Conservation (phyloP, 139 green algal genomes). For the Chlamydomonas incerta region DNA sequence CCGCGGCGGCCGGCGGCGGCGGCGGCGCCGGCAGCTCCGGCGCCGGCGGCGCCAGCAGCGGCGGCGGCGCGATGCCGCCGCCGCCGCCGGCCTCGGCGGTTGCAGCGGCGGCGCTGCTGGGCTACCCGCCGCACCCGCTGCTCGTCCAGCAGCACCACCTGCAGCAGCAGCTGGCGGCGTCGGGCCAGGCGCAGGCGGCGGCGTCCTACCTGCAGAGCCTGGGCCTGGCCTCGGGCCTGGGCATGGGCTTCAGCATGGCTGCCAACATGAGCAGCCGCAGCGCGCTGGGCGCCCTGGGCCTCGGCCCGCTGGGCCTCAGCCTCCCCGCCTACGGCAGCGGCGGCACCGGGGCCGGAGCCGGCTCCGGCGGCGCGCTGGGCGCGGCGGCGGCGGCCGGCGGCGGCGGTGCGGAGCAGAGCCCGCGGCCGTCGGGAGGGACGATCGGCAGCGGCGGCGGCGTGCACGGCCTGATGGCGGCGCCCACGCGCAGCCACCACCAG, state of each 20-base stretch:
- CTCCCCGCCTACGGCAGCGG: not conserved
- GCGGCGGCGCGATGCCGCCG: not conserved
- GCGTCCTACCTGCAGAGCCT: constrained; percentile 4
- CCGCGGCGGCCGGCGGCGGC: not conserved
- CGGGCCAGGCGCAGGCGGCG: not conserved
- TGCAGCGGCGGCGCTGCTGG: not conserved
- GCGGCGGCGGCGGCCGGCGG: too few species aligned
- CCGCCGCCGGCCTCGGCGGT: constrained; percentile 8
- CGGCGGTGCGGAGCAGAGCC: not conserved
- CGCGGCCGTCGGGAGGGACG: not conserved
- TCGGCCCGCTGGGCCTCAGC: not conserved
- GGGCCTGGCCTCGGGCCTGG: not conserved
- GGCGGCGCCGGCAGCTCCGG: not conserved
- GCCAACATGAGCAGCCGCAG: not conserved
- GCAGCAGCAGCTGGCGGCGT: not conserved
- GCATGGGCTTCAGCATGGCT: not conserved
- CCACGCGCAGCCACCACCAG: not conserved
- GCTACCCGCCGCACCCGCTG: not conserved
- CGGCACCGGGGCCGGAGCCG: not conserved
- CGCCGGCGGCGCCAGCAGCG: not conserved
- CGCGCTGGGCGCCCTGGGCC: not conserved
- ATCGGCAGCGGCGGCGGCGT: not conserved
- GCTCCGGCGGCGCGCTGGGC: too few species aligned
- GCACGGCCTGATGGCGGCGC: not conserved
- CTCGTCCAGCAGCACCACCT: constrained; percentile 37